Percentiles rank a stretch among this genome's conserved stretches.
Conservation (phyloP, 306 rosid species). For the Citrullus mucosospermus region DNA sequence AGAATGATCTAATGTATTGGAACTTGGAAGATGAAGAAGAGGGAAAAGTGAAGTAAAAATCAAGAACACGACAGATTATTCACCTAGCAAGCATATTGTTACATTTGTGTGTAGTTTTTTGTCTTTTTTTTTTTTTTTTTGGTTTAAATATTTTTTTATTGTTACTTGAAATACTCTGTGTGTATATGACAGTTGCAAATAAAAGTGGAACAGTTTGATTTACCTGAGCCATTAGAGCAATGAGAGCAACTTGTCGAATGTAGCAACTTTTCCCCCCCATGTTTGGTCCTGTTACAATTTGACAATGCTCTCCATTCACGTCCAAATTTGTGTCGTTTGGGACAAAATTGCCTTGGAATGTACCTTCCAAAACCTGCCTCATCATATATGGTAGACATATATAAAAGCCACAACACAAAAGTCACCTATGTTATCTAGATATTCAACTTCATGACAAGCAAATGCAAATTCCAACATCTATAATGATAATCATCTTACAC, state of each 20-base stretch:
- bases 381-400: background rate
- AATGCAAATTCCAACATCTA: background rate
- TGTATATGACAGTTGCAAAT: background rate
- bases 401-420: background rate
- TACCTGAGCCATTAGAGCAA: constrained; percentile 95
- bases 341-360: constrained; percentile 72
- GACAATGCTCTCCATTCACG: constrained; percentile 59
- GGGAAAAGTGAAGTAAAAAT: background rate
- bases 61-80: background rate
- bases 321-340: constrained; percentile 78
- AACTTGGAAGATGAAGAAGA: background rate
- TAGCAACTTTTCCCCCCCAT: constrained; percentile 99
- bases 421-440: background rate
- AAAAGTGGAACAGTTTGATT: background rate
- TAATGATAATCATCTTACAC: background rate
- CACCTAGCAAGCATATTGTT: no score
- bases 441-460: background rate
- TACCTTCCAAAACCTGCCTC: constrained; percentile 61
- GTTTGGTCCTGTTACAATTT: constrained; percentile 93
- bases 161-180: no score
- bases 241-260: constrained; percentile 91
- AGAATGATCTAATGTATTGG: background rate
- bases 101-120: no score
- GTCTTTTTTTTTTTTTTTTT: no score
- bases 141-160: no score